phyloP scores from a whole-genome alignment of 768 basidiomycete species.

The Neoboletus brunneissimus region DNA sequence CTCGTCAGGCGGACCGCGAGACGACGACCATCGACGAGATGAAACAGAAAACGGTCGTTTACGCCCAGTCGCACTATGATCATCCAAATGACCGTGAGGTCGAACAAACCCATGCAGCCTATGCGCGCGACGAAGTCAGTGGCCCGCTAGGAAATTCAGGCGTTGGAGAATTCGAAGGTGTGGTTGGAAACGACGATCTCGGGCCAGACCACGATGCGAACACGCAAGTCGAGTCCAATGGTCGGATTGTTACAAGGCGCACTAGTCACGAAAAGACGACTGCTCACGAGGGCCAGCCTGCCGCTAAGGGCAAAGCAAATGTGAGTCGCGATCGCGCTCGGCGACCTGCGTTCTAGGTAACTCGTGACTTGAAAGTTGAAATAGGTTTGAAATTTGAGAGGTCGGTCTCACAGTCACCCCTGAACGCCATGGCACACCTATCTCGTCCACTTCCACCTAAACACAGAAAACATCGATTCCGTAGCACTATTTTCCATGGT shows the following conservation, averaged over 20 bases:
- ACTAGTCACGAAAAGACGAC: conserved; percentile 10
- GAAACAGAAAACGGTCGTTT: conserved; percentile 23
- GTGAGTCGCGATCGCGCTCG: conserved; percentile 10
- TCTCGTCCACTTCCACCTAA: neutral
- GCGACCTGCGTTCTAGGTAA: neutral
- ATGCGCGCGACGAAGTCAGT: conserved; percentile 26
- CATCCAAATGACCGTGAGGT: conserved; percentile 12
- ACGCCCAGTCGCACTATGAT: conserved; percentile 4
- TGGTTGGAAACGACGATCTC: conserved; percentile 29
- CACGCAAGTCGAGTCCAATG: conserved; percentile 21
- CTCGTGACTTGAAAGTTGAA: neutral
- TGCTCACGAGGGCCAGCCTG: neutral
- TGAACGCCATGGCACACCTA: neutral
- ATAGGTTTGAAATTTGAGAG: conserved; percentile 12
- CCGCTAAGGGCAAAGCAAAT: conserved; percentile 12
- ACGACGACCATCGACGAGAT: conserved; percentile 16
- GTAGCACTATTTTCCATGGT: neutral
- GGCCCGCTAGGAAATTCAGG: conserved; percentile 29
- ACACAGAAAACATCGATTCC: neutral
- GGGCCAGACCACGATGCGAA: conserved; percentile 20
- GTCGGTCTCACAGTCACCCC: neutral
- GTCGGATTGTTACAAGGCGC: conserved; percentile 22
- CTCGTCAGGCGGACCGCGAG: conserved; percentile 26
- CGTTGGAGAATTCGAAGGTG: conserved; percentile 32
- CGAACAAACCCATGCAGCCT: conserved; percentile 25